Evolutionary conservation across 352 stramenopile species (phyloP), one percentile per base, ranked within the genome.

Genomic region (Globisporangium apiculatum): DNA sequence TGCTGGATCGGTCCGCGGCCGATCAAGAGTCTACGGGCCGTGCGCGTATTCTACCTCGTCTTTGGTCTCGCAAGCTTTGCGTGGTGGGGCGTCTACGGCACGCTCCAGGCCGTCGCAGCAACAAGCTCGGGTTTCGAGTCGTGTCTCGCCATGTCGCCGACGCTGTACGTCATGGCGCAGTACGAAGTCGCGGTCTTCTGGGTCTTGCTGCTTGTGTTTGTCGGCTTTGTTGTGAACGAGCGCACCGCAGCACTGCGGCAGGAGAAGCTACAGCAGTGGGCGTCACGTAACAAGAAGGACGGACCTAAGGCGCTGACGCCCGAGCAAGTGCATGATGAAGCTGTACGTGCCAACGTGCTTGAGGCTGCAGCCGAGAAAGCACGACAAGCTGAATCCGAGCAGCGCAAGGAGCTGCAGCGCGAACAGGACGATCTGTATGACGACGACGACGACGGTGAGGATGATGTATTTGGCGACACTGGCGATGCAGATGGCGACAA

Each of bases 81-180:
- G n/a, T 89, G 79, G 79, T 89, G 76, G 76, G 79, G 76, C 0
- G 56, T 81, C 53, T 89, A 83, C 59, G 79, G 79, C 37, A 87
- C 79, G 35, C 57, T 83, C 7, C 69, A 89, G 55, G 74, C 76
- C 6, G 73, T 60, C 35, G 79, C 65, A 0, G 79, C 79, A 35
- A 89, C 79, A 3, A 80, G 62, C 40, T 80, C 71, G 2, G 79
- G 79, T 18, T 86, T 87, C 50, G 60, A 89, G 62, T 87, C 79
- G 8, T 89, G 79, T 56, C 60, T 89, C n/a, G 68, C 73, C 24
- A 84, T 70, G 51, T 86, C 79, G 3, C 76, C 79, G n/a, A 70
- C 75, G 45, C 66, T 89, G 3, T 89, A 84, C 53, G 62, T 87
- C 54, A 73, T 89, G 62, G 73, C 77, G 17, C 79, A 89, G 55